These are phyloP conservation scores for Cyathus striatus DNA, from an alignment of 768 basidiomycete genomes.

Conservation along the genomic window DNA sequence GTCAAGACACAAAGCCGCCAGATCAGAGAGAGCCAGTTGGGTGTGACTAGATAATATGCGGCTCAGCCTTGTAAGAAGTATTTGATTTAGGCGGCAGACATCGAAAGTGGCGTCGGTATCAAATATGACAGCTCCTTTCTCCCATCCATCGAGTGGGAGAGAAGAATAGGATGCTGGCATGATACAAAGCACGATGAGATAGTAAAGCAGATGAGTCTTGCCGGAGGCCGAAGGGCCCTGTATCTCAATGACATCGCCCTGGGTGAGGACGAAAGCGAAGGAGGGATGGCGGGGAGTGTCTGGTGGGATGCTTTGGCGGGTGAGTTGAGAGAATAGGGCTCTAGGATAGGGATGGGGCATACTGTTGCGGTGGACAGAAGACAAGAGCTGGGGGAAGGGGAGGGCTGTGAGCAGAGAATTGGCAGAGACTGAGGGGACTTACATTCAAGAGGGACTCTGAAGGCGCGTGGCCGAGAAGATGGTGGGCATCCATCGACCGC, in stretches of 20 bases:
- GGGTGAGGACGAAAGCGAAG: constrained; percentile 17
- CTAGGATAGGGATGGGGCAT: constrained; percentile 4
- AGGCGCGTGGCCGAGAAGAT: constrained; percentile 32
- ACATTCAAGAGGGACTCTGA: constrained; percentile 36
- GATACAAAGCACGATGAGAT: constrained; percentile 55
- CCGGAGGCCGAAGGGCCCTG: constrained; percentile 73
- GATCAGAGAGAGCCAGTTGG: not conserved
- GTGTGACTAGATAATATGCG: not conserved
- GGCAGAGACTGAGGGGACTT: constrained; percentile 1
- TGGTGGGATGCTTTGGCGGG: no score
- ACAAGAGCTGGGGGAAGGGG: constrained; percentile 18
- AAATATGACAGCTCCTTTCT: constrained; percentile 59
- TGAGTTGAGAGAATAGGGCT: not conserved
- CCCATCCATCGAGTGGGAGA: constrained; percentile 49
- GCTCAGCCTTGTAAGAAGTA: constrained; percentile 45
- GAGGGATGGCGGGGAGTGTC: not conserved
- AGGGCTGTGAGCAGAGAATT: constrained; percentile 4
- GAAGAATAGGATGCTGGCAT: constrained; percentile 33
- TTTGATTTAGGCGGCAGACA: constrained; percentile 42
- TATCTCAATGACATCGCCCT: constrained; percentile 69
- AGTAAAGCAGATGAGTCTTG: constrained; percentile 76
- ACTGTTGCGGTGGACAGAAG: constrained; percentile 20
- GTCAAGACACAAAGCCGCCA: constrained; percentile 35
- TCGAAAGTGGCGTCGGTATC: constrained; percentile 71
- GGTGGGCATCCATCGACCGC: constrained; percentile 4